A percentile compares a stretch with the other conserved stretches of the same genome.
phyloP scores from a whole-genome alignment of 768 basidiomycete genomes.

The Boletus tylopilopsis region DNA sequence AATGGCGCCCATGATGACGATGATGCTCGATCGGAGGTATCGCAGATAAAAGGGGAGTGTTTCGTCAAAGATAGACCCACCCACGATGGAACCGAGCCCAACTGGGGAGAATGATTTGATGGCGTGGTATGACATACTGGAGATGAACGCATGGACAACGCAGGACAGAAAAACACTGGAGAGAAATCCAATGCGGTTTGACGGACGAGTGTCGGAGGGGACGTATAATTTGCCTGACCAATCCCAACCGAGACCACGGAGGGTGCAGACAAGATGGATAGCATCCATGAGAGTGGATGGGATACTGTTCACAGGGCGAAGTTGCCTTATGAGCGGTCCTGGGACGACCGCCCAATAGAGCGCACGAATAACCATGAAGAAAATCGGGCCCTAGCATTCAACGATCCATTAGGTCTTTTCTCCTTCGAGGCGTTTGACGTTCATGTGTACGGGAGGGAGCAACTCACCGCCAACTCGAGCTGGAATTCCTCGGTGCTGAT shows the following conservation, averaged over 20 bases:
- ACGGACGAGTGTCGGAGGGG: slow-evolving; percentile 1
- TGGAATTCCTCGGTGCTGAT: not conserved
- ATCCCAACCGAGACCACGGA: slow-evolving; percentile 1
- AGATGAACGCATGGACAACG: not conserved
- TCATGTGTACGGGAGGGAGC: too few species aligned
- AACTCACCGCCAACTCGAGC: not conserved
- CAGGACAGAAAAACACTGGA: not conserved
- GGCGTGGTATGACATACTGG: not conserved
- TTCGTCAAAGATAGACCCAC: not conserved
- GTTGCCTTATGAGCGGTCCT: not conserved
- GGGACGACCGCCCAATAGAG: not conserved
- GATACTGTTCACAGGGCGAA: not conserved
- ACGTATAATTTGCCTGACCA: not conserved
- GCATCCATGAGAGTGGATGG: slow-evolving; percentile 5
- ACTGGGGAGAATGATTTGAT: not conserved
- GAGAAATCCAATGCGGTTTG: not conserved
- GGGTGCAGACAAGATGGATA: not conserved
- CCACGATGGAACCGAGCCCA: not conserved
- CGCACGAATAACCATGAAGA: not conserved
- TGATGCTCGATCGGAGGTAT: not conserved
- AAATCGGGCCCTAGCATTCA: not conserved
- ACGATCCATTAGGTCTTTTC: too few species aligned
- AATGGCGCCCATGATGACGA: not conserved
- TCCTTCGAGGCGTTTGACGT: too few species aligned
- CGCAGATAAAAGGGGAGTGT: not conserved